Base-by-base conservation (phyloP, 2,329 filamentous ascomycete species). In the Aspergillus pseudonomiae region DNA sequence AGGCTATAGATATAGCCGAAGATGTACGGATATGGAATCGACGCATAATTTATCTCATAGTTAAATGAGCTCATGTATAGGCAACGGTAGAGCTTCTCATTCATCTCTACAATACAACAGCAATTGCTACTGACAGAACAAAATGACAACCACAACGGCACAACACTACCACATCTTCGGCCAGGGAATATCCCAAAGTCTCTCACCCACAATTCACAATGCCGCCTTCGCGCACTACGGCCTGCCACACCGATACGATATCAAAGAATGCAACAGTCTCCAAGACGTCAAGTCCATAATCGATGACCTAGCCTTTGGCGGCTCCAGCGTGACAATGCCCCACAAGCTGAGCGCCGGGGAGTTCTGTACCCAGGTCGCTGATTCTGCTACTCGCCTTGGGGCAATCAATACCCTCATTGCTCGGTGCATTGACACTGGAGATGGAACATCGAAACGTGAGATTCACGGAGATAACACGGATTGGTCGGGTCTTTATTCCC, bases 131-230 rank as follows among this genome's bases (percentile, higher is more conserved):
- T 34, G 6, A 16, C 34, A 4, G 39, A 10, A 4, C 10, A 46
- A 21, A 21, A 46, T 46, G 43, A 6, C 43, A 14, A 24, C 10
- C 21, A 1, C 45, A 4, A 39, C 45, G 4, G 5, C 60, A 16
- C 12, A 24, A 46, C 36, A 14, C 24, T 63, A 48, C 54, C 52
- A 63, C 53, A 68, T 69, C 26, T 68, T 70, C 43, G 68, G 68
- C 24, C 36, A 66, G 16, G 58, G 60, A 57, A 68, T 70, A 24
- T 59, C 65, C 32, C 64, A 64, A n/a, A 65, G 59, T 12, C 61
- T 69, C 26, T 69, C 63, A 36, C 68, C 69, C 14, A 62, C 57
- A 11, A 68, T 71, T 28, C 69, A 70, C 60, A 71, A 70, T 59
- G 52, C 69, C 30, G 69, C 63, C 7, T 68, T 68, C 34, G 39